A percentile compares a stretch with the other conserved stretches of the same genome.
phyloP scores from a whole-genome alignment of 257 asterid genomes.

The Osmanthus fragrans region DNA sequence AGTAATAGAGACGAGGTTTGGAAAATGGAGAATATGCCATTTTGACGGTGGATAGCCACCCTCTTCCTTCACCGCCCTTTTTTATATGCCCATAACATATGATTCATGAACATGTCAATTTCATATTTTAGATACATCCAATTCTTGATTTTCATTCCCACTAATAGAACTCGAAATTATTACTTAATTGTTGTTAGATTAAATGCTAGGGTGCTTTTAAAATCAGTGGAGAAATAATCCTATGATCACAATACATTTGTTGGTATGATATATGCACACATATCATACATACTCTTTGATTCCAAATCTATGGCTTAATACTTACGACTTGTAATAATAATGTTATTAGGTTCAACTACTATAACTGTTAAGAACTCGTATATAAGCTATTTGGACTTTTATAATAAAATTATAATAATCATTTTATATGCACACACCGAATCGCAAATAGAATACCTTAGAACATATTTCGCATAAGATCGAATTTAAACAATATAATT shows the following conservation, averaged over 20 bases:
- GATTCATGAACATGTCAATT: slow-evolving; percentile 8
- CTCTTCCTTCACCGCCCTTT: slow-evolving; percentile 54
- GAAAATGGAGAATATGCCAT: slow-evolving; percentile 55
- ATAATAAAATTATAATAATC: too few relatives aligned
- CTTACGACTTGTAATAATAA: too few relatives aligned
- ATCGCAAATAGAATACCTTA: too few relatives aligned
- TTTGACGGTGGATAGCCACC: slow-evolving; percentile 51
- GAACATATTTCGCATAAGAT: background rate
- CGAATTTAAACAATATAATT: background rate
- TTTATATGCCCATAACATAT: background rate
- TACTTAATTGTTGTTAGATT: slow-evolving; percentile 1
- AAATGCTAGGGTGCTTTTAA: slow-evolving; percentile 1
- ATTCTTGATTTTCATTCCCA: slow-evolving; percentile 19
- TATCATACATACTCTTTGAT: background rate
- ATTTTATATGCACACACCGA: too few relatives aligned
- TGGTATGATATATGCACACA: background rate
- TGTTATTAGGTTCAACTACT: background rate
- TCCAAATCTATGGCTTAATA: background rate
- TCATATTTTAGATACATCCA: background rate
- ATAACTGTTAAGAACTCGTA: background rate
- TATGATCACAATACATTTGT: slow-evolving; percentile 13
- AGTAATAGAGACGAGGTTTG: slow-evolving; percentile 33
- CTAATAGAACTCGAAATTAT: background rate
- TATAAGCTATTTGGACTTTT: too few relatives aligned
- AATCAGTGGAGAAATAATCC: slow-evolving; percentile 18